Base-by-base conservation (phyloP, 345 rosid genomes). In the Eucalyptus polybractea region DNA sequence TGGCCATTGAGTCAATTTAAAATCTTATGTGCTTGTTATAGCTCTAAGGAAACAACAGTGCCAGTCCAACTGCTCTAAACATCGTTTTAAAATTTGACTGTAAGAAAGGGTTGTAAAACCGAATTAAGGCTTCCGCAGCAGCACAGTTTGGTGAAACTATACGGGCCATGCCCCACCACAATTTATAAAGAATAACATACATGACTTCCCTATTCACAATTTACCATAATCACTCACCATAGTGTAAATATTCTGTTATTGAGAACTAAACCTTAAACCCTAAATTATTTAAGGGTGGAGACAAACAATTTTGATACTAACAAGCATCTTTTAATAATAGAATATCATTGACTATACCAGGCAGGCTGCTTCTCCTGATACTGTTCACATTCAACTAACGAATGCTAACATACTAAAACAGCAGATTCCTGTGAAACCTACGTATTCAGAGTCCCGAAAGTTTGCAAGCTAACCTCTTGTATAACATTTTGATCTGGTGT, bases 401-500 rank as follows among this genome's bases (percentile, higher is more conserved):
- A 31, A 21, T 86, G 44, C 13, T 62, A 37, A 50, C 87, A 29
- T 86, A 86, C 33, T n/a, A 50, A 86, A 86, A 86, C 40, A 86
- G 44, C 11, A 7, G 29, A 49, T n/a, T 49, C 50, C 25, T 19
- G 40, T 47, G 37, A 49, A 67, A 13, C 33, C 80, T 13, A 67
- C 2, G 3, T 42, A 88, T 25, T 33, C 86, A 72, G 62, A 76
- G 51, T 33, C 45, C 33, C 8, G 13, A 60, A 86, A 87, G 4
- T 72, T 6, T 54, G 76, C 50, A 76, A 87, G 80, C 93, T 91
- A 62, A 94, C 96, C 95, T 93, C 92, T 29, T 86, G 65, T 88
- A 92, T 87, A 88, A 94, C 91, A 60, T 87, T 67, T 50, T 88
- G 91, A 88, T 94, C 95, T 47, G 91, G 91, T n/a, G 95, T 94